Evolutionary conservation across 805 yeast species (phyloP), one percentile per base, ranked within the genome.

Genomic region (Starmerella geochares): DNA sequence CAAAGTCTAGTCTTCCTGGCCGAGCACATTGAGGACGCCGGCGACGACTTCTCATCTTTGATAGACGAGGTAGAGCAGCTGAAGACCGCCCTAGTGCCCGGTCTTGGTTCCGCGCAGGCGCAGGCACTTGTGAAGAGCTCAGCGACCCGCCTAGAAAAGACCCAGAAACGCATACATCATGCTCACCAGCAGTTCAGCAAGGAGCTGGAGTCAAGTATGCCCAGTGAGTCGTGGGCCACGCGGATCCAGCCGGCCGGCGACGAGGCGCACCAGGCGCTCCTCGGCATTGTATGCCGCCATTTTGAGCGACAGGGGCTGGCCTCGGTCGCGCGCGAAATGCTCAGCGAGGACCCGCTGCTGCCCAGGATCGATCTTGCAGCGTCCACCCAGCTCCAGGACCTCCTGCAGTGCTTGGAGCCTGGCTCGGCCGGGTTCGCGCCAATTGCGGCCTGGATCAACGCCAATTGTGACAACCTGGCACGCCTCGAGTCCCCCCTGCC

Each of bases 241-340:
- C 14, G 10, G 24, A 25, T 40, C n/a, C 44, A 27, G 33, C 44
- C 44, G 38, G 23, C 23, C n/a, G 50, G 49, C 41, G 45, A 55
- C 11, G 50, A 46, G 13, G 41, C 24, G 16, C 57, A 58, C 47
- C 58, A 58, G 42, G 45, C 47, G 31, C 47, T 43, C 13, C 50
- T 46, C 27, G 48, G 39, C 23, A n/a, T 16, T 17, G 32, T 50
- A 10, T 25, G 31, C 24, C 33, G 44, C 24, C 33, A 40, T 23
- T 17, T 40, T 16, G 44, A 27, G 33, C 32, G 32, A 10, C 24
- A 17, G 24, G 44, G 44, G 33, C 24, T 16, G 20, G 44, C 44
- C 13, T 16, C 32, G 2, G 33, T 27, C 5, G 44, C 44, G 4
- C 14, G 14, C 32, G 33, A 27, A 17, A 40, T 40, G 44, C 44